Evolutionary conservation across 2,329 filamentous ascomycete species (phyloP), one percentile per base, ranked within the genome.

Genomic region (Penicillium sp.): DNA sequence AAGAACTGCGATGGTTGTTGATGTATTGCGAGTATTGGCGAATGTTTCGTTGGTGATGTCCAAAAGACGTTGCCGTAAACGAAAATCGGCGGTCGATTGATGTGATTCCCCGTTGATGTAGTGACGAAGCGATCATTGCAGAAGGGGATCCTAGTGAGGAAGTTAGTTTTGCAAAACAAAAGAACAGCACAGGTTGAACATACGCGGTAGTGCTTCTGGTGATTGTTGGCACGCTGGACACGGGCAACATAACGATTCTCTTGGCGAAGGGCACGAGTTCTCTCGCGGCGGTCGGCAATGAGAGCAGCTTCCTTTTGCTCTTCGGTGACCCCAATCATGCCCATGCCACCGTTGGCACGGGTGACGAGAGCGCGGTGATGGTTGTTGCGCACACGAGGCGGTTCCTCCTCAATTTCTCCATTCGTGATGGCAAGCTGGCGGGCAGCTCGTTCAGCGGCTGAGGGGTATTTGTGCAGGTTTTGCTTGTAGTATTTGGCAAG

Each of bases 401-500:
- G 75, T 36, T 79, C 75, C 19, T 80, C 78, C 48, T 81, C 79
- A 22, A 78, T 77, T 45, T 76, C 73, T 12, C 76, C 73, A 47
- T 75, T 74, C 43, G 74, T 76, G 55, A 90, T 83, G 5, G 85
- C 82, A 56, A 87, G 79, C 64, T 77, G 74, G 50, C 85, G 86
- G 63, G 87, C 82, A 55, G 84, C 81, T 51, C 89, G 87, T 75
- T 96, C 91, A 56, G 89, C 88, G 0, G 86, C 78, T 2, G 89
- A 87, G 2, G 91, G 91, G 72, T 96, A 88, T 73, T 85, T 89
- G 74, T 88, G 86, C 41, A 99, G 80, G 75, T 97, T 97, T 77
- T 99, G 94, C 57, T 90, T 87, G 78, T 87, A 99, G 77, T 97
- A 97, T 64, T 84, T 87, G 69, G 89, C 88, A 51, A 96, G 77